Percentiles rank a stretch among this genome's conserved stretches.
These are phyloP conservation scores for Graphiopsis chlorocephala DNA, from an alignment of 2,329 filamentous ascomycete genomes.

Conservation along the genomic window DNA sequence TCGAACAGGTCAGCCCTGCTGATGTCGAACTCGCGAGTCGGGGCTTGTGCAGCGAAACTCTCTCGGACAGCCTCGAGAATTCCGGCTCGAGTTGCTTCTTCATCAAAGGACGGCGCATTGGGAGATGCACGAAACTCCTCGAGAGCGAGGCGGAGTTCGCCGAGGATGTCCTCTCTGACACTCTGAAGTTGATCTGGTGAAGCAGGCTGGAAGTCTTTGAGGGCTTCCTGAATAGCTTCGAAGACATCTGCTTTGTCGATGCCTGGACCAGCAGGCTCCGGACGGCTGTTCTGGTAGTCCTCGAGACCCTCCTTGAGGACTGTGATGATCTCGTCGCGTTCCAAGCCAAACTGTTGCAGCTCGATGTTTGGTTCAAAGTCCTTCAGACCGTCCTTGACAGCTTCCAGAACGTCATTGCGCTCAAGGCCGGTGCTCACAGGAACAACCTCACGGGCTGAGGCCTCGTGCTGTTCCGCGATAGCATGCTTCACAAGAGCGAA, in stretches of 20 bases:
- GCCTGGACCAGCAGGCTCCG: constrained; percentile 46
- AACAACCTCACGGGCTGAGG: constrained; percentile 30
- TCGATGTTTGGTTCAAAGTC: constrained; percentile 92
- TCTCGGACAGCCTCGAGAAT: constrained; percentile 59
- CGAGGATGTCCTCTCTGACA: constrained; percentile 78
- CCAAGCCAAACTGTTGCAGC: constrained; percentile 83
- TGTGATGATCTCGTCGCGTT: constrained; percentile 83
- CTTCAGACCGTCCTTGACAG: constrained; percentile 88
- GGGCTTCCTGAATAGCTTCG: constrained; percentile 77
- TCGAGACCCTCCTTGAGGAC: constrained; percentile 84
- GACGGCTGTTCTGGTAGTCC: constrained; percentile 59
- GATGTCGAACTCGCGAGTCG: constrained; percentile 45
- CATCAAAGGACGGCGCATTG: constrained; percentile 42
- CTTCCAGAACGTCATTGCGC: constrained; percentile 76
- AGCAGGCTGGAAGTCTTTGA: constrained; percentile 74
- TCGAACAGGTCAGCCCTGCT: constrained; percentile 55
- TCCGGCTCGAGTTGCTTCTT: constrained; percentile 52
- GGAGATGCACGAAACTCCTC: constrained; percentile 68
- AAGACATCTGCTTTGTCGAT: constrained; percentile 83
- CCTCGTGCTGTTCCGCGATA: constrained; percentile 54
- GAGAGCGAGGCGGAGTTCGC: constrained; percentile 79
- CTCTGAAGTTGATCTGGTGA: constrained; percentile 63
- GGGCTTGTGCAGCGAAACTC: constrained; percentile 51
- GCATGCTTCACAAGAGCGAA: constrained; percentile 81
- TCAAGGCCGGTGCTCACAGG: constrained; percentile 27